Evolutionary conservation across 2,329 filamentous ascomycete species (phyloP).

Genomic region (Paraphoma sp.): DNA sequence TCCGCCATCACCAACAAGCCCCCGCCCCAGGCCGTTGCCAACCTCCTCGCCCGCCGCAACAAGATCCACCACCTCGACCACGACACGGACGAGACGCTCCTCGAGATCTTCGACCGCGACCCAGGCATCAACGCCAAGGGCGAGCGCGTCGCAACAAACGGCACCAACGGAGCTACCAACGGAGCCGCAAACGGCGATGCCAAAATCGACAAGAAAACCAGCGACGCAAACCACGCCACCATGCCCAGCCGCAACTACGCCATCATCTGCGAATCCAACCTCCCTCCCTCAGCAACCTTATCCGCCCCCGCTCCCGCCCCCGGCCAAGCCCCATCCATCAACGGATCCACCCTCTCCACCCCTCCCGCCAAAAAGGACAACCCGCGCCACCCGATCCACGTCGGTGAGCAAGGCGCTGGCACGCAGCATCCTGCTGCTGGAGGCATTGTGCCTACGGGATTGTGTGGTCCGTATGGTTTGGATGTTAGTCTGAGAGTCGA

Average conservation of each 20-base stretch:
- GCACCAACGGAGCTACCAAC: conserved; percentile 21
- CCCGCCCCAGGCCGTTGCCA: conserved; percentile 69
- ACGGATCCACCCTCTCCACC: conserved; percentile 36
- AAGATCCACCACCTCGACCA: conserved; percentile 70
- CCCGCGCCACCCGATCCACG: conserved; percentile 71
- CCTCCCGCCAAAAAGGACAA: conserved; percentile 58
- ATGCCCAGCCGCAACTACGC: conserved; percentile 76
- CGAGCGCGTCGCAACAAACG: conserved; percentile 24
- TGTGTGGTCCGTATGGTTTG: conserved; percentile 53
- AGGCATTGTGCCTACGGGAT: conserved; percentile 50
- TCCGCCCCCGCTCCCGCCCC: conserved; percentile 27
- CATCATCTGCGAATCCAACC: conserved; percentile 63
- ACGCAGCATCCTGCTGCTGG: conserved; percentile 76
- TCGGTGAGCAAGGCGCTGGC: conserved; percentile 79
- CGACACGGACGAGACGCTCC: conserved; percentile 69
- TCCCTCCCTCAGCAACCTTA: conserved; percentile 27
- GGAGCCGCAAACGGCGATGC: conserved; percentile 23
- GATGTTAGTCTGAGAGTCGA: conserved; percentile 59
- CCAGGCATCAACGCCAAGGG: conserved; percentile 48
- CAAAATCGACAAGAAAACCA: conserved; percentile 62
- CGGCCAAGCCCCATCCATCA: conserved; percentile 30
- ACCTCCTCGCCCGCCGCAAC: conserved; percentile 67
- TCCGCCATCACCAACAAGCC: conserved; percentile 73
- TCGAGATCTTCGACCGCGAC: conserved; percentile 68
- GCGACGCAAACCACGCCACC: conserved; percentile 79